phyloP scores from a whole-genome alignment of 2,329 filamentous ascomycete genomes.

The Nothophoma quercina region DNA sequence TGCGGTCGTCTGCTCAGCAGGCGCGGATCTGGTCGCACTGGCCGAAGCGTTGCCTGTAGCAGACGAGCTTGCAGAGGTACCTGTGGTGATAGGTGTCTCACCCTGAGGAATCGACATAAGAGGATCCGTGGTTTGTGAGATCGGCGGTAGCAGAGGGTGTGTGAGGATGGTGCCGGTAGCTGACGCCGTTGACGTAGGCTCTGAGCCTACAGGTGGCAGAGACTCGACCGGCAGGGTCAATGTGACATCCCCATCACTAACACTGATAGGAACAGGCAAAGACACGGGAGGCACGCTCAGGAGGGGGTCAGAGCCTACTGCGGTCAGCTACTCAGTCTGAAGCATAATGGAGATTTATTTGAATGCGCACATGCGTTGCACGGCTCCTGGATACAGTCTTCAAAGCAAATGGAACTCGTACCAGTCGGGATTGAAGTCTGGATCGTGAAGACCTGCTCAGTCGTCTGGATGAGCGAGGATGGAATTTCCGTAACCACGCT shows the following conservation, averaged over 20 bases:
- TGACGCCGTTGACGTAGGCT: constrained; percentile 4
- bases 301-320: constrained; percentile 15
- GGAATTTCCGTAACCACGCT: constrained; percentile 11
- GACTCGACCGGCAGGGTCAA: constrained; percentile 12
- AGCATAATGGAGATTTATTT: background rate
- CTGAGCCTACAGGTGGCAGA: constrained; percentile 9
- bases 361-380: constrained; percentile 37
- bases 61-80: constrained; percentile 1
- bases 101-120: constrained; percentile 30
- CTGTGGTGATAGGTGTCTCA: constrained; percentile 27
- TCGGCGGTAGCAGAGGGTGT: constrained; percentile 8
- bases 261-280: background rate
- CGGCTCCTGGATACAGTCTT: constrained; percentile 37
- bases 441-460: constrained; percentile 36
- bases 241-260: constrained; percentile 3
- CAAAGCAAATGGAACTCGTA: constrained; percentile 28
- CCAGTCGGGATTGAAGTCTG: constrained; percentile 33
- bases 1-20: constrained; percentile 26
- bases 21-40: constrained; percentile 18
- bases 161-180: constrained; percentile 18
- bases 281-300: constrained; percentile 22
- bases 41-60: constrained; percentile 2
- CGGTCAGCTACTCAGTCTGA: background rate
- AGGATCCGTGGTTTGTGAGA: constrained; percentile 6
- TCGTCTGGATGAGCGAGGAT: constrained; percentile 20